Evolutionary conservation across 805 yeast species (phyloP).

Genomic region (Metschnikowia similis): DNA sequence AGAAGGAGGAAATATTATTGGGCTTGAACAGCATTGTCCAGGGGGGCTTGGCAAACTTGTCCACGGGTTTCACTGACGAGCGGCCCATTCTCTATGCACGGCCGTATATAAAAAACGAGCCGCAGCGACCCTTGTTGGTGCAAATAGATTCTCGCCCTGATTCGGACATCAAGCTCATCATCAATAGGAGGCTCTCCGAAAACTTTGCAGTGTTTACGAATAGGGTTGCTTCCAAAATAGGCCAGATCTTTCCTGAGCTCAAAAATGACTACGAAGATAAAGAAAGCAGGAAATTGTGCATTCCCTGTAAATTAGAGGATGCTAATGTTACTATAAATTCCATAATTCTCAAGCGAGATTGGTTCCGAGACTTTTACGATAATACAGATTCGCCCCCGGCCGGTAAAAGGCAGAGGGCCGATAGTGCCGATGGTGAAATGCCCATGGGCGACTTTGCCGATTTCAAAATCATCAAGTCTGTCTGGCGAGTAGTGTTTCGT

Average conservation of each 20-base stretch:
- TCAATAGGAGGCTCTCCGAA: slow-evolving; percentile 25
- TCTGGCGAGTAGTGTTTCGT: slow-evolving; percentile 36
- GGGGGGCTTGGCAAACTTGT: slow-evolving; percentile 28
- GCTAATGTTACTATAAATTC: slow-evolving; percentile 33
- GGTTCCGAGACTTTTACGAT: slow-evolving; percentile 30
- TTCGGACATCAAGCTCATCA: slow-evolving; percentile 30
- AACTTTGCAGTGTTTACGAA: slow-evolving; percentile 25
- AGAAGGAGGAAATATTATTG: slow-evolving; percentile 55
- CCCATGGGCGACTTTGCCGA: slow-evolving; percentile 39
- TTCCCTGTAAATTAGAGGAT: slow-evolving; percentile 25
- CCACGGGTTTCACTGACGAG: slow-evolving; percentile 19
- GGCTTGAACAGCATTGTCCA: slow-evolving; percentile 43
- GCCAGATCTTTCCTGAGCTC: slow-evolving; percentile 22
- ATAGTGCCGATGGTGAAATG: slow-evolving; percentile 3
- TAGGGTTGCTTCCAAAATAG: slow-evolving; percentile 20
- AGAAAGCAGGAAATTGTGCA: slow-evolving; percentile 17
- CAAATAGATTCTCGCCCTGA: slow-evolving; percentile 26
- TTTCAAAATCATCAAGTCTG: slow-evolving; percentile 37
- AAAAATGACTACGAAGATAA: slow-evolving; percentile 17
- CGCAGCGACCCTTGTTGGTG: slow-evolving; percentile 26
- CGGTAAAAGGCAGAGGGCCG: slow-evolving; percentile 6
- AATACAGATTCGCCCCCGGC: not conserved
- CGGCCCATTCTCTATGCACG: slow-evolving; percentile 26
- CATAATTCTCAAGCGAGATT: slow-evolving; percentile 27
- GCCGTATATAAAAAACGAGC: slow-evolving; percentile 33